A percentile compares a stretch with the other conserved stretches of the same genome.
Evolutionary conservation across 140 eudicot species (phyloP).

Genomic region (Oenanthe javanica): DNA sequence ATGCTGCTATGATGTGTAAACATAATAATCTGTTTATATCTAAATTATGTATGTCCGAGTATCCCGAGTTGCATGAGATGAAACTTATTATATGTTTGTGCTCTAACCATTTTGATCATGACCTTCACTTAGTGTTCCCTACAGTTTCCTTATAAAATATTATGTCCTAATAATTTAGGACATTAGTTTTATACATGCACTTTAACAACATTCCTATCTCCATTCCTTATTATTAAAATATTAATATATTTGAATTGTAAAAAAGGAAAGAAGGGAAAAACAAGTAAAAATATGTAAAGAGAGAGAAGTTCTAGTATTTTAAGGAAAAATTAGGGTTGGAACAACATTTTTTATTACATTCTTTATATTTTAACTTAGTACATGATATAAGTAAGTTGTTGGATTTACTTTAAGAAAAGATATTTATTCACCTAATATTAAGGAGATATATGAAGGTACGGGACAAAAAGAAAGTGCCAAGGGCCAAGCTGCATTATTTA

Average conservation of each 20-base stretch:
- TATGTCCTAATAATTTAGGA: too few species aligned
- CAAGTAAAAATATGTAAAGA: conserved; percentile 24
- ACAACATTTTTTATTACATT: too few species aligned
- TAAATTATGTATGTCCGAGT: background rate
- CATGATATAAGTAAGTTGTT: too few species aligned
- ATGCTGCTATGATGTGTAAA: background rate
- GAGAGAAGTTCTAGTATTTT: too few species aligned
- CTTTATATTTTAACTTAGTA: too few species aligned
- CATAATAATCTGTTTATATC: background rate
- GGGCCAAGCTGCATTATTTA: conserved; percentile 92
- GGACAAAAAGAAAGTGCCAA: conserved; percentile 87
- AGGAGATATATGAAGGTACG: conserved; percentile 60
- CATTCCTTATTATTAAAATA: too few species aligned
- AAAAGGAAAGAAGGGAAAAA: background rate
- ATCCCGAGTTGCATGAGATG: background rate
- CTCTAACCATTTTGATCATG: background rate
- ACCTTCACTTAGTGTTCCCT: background rate
- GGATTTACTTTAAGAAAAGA: too few species aligned
- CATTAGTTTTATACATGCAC: too few species aligned
- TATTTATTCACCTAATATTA: conserved; percentile 63
- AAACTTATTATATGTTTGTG: background rate
- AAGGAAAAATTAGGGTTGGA: too few species aligned
- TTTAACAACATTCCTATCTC: too few species aligned
- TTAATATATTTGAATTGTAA: too few species aligned
- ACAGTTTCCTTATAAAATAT: too few species aligned